These are phyloP conservation scores for Pisolithus marmoratus DNA, from an alignment of 768 basidiomycete species.

Conservation along the genomic window DNA sequence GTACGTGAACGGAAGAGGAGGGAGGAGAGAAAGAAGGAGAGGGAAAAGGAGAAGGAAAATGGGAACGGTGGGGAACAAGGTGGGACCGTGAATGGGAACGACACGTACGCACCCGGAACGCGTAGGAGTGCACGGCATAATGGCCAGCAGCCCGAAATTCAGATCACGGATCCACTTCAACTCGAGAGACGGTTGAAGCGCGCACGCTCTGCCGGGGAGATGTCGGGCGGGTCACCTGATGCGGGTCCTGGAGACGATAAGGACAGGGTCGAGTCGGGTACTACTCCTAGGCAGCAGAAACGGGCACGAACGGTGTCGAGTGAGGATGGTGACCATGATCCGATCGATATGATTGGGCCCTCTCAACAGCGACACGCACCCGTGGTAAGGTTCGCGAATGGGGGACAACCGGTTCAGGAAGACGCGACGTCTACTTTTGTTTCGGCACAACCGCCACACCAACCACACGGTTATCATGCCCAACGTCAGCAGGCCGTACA, in stretches of 20 bases:
- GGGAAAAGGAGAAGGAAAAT: conserved; percentile 30
- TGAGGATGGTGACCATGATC: conserved; percentile 46
- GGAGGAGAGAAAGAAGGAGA: conserved; percentile 54
- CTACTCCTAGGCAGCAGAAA: conserved; percentile 42
- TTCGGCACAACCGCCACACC: conserved; percentile 5
- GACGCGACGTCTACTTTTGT: conserved; percentile 6
- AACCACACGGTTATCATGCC: neutral
- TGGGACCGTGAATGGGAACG: conserved; percentile 19
- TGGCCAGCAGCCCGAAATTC: conserved; percentile 64
- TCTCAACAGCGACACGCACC: conserved; percentile 31
- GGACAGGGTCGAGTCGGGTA: conserved; percentile 37
- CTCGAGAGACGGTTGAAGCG: conserved; percentile 74
- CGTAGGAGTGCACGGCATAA: conserved; percentile 70
- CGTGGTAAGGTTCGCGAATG: conserved; percentile 48
- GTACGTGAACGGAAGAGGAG: conserved; percentile 62
- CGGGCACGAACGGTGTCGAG: conserved; percentile 43
- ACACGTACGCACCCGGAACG: conserved; percentile 41
- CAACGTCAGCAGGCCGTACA: neutral
- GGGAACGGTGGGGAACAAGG: conserved; percentile 13
- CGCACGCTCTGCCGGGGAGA: conserved; percentile 54
- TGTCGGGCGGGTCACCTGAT: conserved; percentile 43
- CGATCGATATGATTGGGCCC: conserved; percentile 36
- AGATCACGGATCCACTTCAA: conserved; percentile 68
- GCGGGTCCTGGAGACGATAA: conserved; percentile 30
- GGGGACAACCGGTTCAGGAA: conserved; percentile 15